Base-by-base conservation (phyloP, 306 rosid genomes). In the Vicia villosa region DNA sequence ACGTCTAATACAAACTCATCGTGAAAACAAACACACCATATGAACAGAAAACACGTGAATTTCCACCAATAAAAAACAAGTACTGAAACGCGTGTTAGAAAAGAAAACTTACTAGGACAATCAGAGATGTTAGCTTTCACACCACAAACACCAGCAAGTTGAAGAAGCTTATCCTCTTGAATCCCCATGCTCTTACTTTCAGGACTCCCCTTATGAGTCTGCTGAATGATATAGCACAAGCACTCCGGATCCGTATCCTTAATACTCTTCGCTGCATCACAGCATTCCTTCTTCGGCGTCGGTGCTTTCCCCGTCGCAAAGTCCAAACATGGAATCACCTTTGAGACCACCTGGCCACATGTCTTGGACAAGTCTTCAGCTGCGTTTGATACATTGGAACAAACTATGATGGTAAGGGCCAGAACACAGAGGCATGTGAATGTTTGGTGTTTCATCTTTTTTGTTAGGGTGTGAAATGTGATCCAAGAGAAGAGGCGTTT, bases 61-160 rank as follows among this genome's bases (percentile, higher is more conserved):
- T 4, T 3, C 5, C 3, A 26, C 30, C 5, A 26, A 26, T 26
- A 26, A 32, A 6, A 32, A 32, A 32, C 37, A n/a, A 6, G 38
- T 6, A 41, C 1, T 46, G n/a, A n/a, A n/a, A n/a, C n/a, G 17
- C 1, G 51, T 46, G 20, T n/a, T n/a, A 47, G 11, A 4, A 19
- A 50, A 51, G 20, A 9, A 11, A 0, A 66, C 83, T 85, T 49
- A 95, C 99, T 81, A 1, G 99, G 99, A 65, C 99, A 95, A 12
- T 86, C 22, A 15, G 38, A 2, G 71, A 83, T 10, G 70, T 65
- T 87, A 5, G 96, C 86, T 50, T 85, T 78, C 16, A 95, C 66
- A 37, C 19, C 42, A 74, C 99, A 95, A 3, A 74, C 82, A 52
- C 89, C 24, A 62, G 97, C 96, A 3, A 95, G 95, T 70, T 86